These are phyloP conservation scores for Haplographium delicatum DNA, from an alignment of 495 filamentous ascomycete species.

Conservation along the genomic window DNA sequence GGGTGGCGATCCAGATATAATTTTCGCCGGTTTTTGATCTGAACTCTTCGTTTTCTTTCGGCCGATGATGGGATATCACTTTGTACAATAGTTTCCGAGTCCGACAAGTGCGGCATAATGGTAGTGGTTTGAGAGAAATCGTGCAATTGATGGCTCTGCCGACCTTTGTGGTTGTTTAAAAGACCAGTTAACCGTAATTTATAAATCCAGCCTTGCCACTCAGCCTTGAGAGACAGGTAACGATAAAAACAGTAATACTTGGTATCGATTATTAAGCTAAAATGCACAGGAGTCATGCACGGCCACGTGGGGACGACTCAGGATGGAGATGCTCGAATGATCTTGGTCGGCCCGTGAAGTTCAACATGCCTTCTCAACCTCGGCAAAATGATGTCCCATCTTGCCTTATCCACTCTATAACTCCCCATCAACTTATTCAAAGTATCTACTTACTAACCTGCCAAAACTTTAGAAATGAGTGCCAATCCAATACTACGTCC, in stretches of 20 bases:
- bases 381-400: no score
- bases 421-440: neutral
- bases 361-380: no score
- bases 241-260: no score
- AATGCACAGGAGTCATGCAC: no score
- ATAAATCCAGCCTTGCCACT: neutral
- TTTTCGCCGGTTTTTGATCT: slow-evolving; percentile 25
- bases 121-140: neutral
- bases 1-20: slow-evolving; percentile 26
- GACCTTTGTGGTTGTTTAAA: no score
- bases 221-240: no score
- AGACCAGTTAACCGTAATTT: no score
- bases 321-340: neutral
- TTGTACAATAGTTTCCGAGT: neutral
- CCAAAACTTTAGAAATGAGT: slow-evolving; percentile 5
- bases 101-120: slow-evolving; percentile 14
- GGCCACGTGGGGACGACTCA: neutral
- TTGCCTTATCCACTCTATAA: neutral
- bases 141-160: no score
- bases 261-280: no score
- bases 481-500: neutral
- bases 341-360: no score
- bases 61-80: neutral
- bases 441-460: neutral
- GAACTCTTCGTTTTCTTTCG: slow-evolving; percentile 14